Evolutionary conservation across 306 rosid genomes (phyloP).

Genomic region (Rosa rugosa): DNA sequence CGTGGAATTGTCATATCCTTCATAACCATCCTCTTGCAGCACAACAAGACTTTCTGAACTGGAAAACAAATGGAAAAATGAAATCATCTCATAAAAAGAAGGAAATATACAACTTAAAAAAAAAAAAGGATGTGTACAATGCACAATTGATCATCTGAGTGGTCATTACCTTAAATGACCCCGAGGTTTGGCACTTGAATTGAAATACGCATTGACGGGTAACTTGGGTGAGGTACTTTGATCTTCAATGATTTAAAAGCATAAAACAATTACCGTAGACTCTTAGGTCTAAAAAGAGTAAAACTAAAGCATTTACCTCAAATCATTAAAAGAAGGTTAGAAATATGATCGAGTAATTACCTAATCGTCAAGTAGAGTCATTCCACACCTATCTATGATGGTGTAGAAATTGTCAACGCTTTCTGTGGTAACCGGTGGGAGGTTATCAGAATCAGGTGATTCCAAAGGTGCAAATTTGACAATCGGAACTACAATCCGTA

Average conservation of each 20-base stretch:
- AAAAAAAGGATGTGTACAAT: conserved; percentile 31
- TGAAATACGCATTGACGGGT: conserved; percentile 79
- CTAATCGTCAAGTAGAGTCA: conserved; percentile 90
- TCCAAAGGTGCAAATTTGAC: conserved; percentile 54
- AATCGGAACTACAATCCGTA: conserved; percentile 71
- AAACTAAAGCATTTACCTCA: background rate
- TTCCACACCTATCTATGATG: conserved; percentile 94
- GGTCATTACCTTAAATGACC: conserved; percentile 48
- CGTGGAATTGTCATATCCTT: no score
- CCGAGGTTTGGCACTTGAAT: conserved; percentile 95
- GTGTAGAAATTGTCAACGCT: conserved; percentile 50
- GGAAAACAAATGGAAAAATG: no score
- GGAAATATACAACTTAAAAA: no score
- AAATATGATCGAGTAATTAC: conserved; percentile 42
- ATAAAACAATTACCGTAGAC: conserved; percentile 21
- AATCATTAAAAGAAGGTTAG: background rate
- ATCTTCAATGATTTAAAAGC: conserved; percentile 47
- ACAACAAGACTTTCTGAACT: no score
- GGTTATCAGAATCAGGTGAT: conserved; percentile 39
- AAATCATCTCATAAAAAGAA: no score
- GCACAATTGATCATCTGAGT: no score
- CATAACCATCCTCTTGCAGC: no score
- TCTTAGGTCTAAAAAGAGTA: conserved; percentile 8
- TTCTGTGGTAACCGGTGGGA: conserved; percentile 31
- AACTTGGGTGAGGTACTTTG: conserved; percentile 90